Conservation (phyloP, 148 eudicot species). For the Silene uniflora region DNA sequence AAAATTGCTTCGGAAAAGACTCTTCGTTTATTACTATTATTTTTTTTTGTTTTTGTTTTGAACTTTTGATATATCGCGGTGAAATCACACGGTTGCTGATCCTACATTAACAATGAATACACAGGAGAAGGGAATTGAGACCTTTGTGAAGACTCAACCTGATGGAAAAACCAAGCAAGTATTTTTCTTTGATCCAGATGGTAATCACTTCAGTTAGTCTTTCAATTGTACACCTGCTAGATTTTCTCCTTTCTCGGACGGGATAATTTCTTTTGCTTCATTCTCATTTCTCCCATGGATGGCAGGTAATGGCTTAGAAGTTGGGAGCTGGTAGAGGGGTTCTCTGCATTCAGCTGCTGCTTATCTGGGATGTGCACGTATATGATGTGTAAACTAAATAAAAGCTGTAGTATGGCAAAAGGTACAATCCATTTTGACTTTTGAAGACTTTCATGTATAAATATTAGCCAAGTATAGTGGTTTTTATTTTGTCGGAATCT, state of each 20-base stretch:
- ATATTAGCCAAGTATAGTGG: neutral
- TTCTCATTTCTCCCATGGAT: neutral
- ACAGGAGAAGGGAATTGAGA: slow-evolving; percentile 80
- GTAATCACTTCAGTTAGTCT: slow-evolving; percentile 26
- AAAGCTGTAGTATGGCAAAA: neutral
- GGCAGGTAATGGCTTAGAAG: slow-evolving; percentile 90
- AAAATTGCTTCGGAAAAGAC: neutral
- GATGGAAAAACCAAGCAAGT: slow-evolving; percentile 79
- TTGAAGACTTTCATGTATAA: neutral
- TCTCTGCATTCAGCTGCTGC: slow-evolving; percentile 11
- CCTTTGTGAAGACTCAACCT: slow-evolving; percentile 57
- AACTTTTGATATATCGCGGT: neutral
- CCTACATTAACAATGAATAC: neutral
- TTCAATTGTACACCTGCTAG: neutral
- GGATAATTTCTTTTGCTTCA: neutral
- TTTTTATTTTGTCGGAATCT: neutral
- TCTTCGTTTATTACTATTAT: too few relatives aligned
- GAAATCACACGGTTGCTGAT: neutral
- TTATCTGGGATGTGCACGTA: neutral
- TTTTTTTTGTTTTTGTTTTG: neutral
- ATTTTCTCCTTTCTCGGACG: neutral
- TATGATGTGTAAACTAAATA: slow-evolving; percentile 8
- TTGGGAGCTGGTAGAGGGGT: slow-evolving; percentile 34
- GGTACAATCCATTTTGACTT: neutral
- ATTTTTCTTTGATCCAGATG: slow-evolving; percentile 96